Evolutionary conservation across 768 basidiomycete genomes (phyloP), one percentile per base, ranked within the genome.

Genomic region (Jaapia argillacea): DNA sequence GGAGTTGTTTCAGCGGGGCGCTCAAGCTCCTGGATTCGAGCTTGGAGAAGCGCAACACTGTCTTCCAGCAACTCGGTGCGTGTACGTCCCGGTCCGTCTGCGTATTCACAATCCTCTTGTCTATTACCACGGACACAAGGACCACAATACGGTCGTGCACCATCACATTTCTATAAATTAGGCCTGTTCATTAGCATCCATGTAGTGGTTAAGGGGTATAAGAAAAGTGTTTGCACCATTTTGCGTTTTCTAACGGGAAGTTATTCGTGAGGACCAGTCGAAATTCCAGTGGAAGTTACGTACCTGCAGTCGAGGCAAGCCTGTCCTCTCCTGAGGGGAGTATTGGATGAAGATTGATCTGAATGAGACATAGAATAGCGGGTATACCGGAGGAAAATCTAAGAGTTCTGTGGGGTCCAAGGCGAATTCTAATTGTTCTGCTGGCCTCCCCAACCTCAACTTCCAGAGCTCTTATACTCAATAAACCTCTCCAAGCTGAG

Each of bases 91-190:
- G n/a, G n/a, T 4, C 75, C 77, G 52, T 84, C 81, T 5, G 75
- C 67, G 57, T 83, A 85, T 60, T 85, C 81, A 57, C 83, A 85
- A 23, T 78, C 78, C 42, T 80, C 80, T 22, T 68, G 68, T 45
- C 79, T 74, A 27, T 78, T 74, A 22, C 75, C 72, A 5, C 67
- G 62, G 20, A 63, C 58, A 61, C 83, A 85, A 33, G 77, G 81
- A 1, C 74, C 74, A 55, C 83, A 85, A 6, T 71, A 62, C 2
- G 82, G 82, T 45, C 75, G 75, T 3, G 55, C 57, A 14, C 81
- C 79, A 51, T 85, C 81, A 49, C 83, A 85, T 66, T 75, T 77
- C 82, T 80, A n/a, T n/a, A n/a, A n/a, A n/a, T n/a, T n/a, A n/a
- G n/a, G n/a, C n/a, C n/a, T n/a, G n/a, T 44, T 6, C 18, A 6